Percentiles rank a stretch among this genome's conserved stretches.
phyloP scores from a whole-genome alignment of 768 basidiomycete species.

The Pholiota molesta region DNA sequence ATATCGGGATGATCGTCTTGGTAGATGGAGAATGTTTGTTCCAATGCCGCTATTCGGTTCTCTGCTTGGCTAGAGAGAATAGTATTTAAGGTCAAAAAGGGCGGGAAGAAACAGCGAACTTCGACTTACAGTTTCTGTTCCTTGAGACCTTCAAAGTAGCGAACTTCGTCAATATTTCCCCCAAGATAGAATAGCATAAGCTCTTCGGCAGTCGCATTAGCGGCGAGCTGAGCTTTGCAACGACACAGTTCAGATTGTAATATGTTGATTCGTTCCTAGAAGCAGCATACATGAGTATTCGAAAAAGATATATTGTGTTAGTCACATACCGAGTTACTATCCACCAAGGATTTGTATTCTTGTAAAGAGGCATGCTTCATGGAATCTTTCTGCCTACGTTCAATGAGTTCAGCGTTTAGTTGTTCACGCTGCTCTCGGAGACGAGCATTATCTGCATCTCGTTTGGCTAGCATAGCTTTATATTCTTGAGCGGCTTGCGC shows the following conservation, averaged over 20 bases:
- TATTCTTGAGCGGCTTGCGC: constrained; percentile 65
- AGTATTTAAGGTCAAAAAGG: background rate
- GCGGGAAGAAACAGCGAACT: background rate
- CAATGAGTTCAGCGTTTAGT: constrained; percentile 60
- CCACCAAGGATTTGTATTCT: constrained; percentile 67
- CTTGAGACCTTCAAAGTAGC: constrained; percentile 57
- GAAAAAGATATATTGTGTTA: background rate
- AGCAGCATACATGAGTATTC: constrained; percentile 15
- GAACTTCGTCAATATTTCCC: constrained; percentile 52
- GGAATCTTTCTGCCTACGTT: constrained; percentile 67
- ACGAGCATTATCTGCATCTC: constrained; percentile 67
- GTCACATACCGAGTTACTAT: constrained; percentile 56
- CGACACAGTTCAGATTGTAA: constrained; percentile 75
- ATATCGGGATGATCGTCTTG: constrained; percentile 57
- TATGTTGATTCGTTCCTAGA: constrained; percentile 71
- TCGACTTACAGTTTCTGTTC: constrained; percentile 55
- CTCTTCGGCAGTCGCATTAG: constrained; percentile 69
- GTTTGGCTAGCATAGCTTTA: constrained; percentile 58
- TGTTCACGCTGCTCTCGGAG: constrained; percentile 78
- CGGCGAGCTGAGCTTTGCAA: constrained; percentile 77
- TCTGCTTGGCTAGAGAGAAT: constrained; percentile 51
- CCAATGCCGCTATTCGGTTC: constrained; percentile 49
- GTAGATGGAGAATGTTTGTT: constrained; percentile 52
- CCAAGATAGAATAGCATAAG: constrained; percentile 71
- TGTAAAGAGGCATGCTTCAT: constrained; percentile 60